These are phyloP conservation scores for Eimeria maxima DNA, from an alignment of 169 alveolate genomes.

Conservation along the genomic window DNA sequence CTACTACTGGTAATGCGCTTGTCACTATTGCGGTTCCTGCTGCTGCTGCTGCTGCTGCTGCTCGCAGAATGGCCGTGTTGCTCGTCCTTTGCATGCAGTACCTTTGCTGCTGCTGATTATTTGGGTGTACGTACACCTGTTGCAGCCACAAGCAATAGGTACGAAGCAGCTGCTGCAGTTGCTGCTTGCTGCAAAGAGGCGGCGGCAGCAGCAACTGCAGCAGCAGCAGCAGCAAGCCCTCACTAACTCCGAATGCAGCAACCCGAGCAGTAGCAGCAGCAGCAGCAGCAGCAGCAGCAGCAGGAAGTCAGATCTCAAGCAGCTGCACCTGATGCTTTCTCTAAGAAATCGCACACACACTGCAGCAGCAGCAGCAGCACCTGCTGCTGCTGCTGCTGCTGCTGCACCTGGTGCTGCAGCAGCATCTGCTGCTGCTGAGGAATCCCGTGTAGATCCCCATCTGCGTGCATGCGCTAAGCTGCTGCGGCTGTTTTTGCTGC, in stretches of 20 bases:
- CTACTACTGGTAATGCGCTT: not conserved
- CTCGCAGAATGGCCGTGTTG: no score
- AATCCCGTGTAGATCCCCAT: no score
- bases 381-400: not conserved
- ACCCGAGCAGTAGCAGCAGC: no score
- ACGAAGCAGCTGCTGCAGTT: not conserved
- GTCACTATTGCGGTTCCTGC: no score
- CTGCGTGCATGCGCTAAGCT: not conserved
- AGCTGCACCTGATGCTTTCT: not conserved
- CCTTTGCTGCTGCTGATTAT: not conserved
- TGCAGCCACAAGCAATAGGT: not conserved
- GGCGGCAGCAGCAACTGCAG: not conserved
- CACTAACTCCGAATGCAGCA: no score
- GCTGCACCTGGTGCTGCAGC: no score
- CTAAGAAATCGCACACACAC: not conserved
- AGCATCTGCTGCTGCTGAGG: conserved; percentile 7
- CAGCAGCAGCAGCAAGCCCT: not conserved
- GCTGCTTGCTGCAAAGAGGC: not conserved
- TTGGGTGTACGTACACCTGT: not conserved
- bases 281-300: conserved; percentile 30
- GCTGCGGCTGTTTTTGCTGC: conserved; percentile 43
- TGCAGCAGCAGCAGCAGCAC: not conserved
- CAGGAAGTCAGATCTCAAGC: not conserved
- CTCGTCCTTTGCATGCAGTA: not conserved
- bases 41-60: no score